Percentiles rank a stretch among this genome's conserved stretches.
phyloP scores from a whole-genome alignment of 306 rosid genomes.

The Quercus suber region DNA sequence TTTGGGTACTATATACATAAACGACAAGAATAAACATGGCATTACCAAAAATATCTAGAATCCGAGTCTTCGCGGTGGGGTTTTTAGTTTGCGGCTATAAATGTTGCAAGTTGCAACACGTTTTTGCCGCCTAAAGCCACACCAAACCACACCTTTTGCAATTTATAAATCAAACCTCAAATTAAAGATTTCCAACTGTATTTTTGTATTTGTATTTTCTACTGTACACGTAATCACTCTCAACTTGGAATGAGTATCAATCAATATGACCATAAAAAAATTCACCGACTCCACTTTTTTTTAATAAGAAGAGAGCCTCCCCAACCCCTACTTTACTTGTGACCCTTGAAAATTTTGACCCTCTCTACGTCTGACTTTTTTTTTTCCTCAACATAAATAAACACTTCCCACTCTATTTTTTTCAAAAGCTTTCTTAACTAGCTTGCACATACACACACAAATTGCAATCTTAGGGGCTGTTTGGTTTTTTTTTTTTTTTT shows the following conservation, averaged over 20 bases:
- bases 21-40: too few relatives aligned
- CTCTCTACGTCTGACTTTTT: neutral
- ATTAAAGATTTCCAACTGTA: too few relatives aligned
- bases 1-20: too few relatives aligned
- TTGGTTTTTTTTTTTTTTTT: too few relatives aligned
- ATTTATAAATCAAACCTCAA: too few relatives aligned
- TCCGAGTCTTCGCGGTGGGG: neutral
- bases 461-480: too few relatives aligned
- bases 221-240: too few relatives aligned
- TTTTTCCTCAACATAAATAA: constrained; percentile 16
- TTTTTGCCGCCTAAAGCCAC: too few relatives aligned
- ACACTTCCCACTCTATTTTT: neutral
- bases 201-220: too few relatives aligned
- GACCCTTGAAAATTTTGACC: constrained; percentile 48
- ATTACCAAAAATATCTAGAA: neutral
- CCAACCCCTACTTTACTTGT: neutral
- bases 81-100: neutral
- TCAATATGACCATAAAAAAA: neutral
- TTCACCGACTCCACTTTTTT: neutral
- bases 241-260: neutral
- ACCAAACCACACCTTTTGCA: too few relatives aligned
- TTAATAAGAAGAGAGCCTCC: neutral
- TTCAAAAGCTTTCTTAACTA: neutral
- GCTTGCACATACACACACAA: neutral
- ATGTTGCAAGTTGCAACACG: neutral